Base-by-base conservation (phyloP, 108 stramenopile species). In the Cyclotella cryptica region DNA sequence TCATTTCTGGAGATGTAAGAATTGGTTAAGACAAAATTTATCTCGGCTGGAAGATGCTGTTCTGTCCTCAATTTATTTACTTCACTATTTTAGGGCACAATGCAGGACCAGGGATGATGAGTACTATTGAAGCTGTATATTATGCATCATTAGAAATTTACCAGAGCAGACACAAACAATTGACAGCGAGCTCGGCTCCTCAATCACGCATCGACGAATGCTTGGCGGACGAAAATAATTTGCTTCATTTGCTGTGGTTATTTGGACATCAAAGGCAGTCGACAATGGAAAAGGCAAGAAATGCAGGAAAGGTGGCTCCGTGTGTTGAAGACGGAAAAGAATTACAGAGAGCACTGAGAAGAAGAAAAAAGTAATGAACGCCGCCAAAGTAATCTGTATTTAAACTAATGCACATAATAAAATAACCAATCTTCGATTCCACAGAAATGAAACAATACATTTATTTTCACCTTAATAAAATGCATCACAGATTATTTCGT, bases 71-170 rank as follows among this genome's bases (percentile, higher is more conserved):
- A 35, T 8, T 51, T 19, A 19, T 19, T 19, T 51, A 51, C n/a
- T 51, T 51, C 19, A 19, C n/a, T 51, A 19, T 8, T 51, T 3
- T 19, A 51, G 49, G 90, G 90, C 93, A 94, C 67, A 87, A 85
- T 71, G 85, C 83, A 47, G 93, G 93, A 10, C 72, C 60, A n/a
- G 90, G 91, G 2, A 85, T 83, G 86, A 61, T 92, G 14, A 85
- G 84, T 0, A 91, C 91, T 8, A 87, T 89, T 49, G 93, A 94
- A 80, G 93, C 93, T 14, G 80, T 94, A 29, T 94, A 90, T 69
- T 89, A 70, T 70, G 91, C 91, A 17, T 78, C 90, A 21, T 61
- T 78, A 45, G 90, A 92, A 68, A 55, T 78, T 19, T 69, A 45
- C 22, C 52, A 69, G 66, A 71, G 69, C 10, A 79, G 78, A 51